A percentile compares a stretch with the other conserved stretches of the same genome.
Evolutionary conservation across 73 alveolate genomes (phyloP).

Genomic region (Stentor roeselii): DNA sequence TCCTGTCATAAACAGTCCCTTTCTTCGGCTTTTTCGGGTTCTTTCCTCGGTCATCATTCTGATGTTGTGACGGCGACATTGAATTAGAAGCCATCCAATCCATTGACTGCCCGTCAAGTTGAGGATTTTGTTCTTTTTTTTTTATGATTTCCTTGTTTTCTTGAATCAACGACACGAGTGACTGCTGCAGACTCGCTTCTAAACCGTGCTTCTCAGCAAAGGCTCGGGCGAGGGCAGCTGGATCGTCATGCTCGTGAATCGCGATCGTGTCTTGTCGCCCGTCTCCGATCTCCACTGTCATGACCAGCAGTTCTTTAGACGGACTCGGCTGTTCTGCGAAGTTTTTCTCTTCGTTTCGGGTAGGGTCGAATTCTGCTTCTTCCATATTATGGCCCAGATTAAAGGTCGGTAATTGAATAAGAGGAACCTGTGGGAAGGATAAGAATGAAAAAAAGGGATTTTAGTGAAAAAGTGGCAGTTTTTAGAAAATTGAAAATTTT

Average conservation of each 20-base stretch:
- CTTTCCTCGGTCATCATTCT: neutral
- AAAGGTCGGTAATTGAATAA: neutral
- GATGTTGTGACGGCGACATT: neutral
- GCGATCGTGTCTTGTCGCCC: conserved; percentile 52
- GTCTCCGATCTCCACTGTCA: conserved; percentile 69
- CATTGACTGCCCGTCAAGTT: neutral
- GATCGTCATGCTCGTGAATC: conserved; percentile 48
- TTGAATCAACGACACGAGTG: neutral
- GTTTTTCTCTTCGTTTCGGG: neutral
- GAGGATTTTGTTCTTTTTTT: neutral
- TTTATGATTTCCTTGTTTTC: conserved; percentile 3
- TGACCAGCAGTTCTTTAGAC: conserved; percentile 49
- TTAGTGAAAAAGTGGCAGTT: too few relatives aligned
- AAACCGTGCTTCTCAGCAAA: conserved; percentile 45
- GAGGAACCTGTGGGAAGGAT: too few relatives aligned
- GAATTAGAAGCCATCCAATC: neutral
- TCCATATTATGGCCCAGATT: neutral
- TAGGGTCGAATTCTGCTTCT: neutral
- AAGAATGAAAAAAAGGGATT: too few relatives aligned
- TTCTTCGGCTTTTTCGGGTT: neutral
- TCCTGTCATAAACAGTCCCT: conserved; percentile 13
- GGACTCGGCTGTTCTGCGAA: neutral
- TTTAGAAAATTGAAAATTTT: too few relatives aligned
- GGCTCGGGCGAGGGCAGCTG: conserved; percentile 44
- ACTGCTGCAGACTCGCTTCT: conserved; percentile 26